These are phyloP conservation scores for Physcia stellaris DNA, from an alignment of 495 filamentous ascomycete species.

Conservation along the genomic window DNA sequence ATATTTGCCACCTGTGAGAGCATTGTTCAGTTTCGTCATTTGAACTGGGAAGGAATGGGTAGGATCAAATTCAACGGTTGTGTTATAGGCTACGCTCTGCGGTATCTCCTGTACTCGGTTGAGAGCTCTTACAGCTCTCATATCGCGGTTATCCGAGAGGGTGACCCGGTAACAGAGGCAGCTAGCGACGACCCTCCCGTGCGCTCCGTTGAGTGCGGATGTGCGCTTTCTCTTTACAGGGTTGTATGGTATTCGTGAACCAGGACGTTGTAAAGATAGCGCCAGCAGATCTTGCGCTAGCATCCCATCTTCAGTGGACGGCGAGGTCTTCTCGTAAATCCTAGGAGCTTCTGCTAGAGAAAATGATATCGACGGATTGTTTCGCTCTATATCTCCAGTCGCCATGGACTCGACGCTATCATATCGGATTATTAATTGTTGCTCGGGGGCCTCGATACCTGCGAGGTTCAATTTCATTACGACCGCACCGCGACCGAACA, in stretches of 20 bases:
- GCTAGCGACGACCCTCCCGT: constrained; percentile 12
- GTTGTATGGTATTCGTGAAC: constrained; percentile 4
- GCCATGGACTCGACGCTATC: constrained; percentile 23
- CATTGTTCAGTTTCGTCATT: constrained; percentile 12
- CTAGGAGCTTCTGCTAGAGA: constrained; percentile 16
- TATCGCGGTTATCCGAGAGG: constrained; percentile 2
- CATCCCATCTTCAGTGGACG: constrained; percentile 2
- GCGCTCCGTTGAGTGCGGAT: constrained; percentile 10
- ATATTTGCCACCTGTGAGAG: constrained; percentile 9
- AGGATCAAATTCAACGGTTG: constrained; percentile 4
- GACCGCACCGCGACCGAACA: constrained; percentile 28
- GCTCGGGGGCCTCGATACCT: background rate
- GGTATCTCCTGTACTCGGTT: constrained; percentile 14
- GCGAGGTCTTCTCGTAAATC: constrained; percentile 11
- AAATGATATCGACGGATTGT: constrained; percentile 22
- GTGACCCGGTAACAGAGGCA: constrained; percentile 19
- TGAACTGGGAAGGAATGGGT: constrained; percentile 10
- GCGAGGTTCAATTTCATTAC: constrained; percentile 16
- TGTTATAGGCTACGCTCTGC: constrained; percentile 11
- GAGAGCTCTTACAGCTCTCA: constrained; percentile 3
- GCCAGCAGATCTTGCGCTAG: constrained; percentile 12
- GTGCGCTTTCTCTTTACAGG: constrained; percentile 6
- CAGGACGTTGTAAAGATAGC: background rate
- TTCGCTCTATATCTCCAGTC: constrained; percentile 17
- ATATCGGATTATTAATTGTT: constrained; percentile 27